Evolutionary conservation across 768 basidiomycete species (phyloP).

Genomic region (Mycena galopus): DNA sequence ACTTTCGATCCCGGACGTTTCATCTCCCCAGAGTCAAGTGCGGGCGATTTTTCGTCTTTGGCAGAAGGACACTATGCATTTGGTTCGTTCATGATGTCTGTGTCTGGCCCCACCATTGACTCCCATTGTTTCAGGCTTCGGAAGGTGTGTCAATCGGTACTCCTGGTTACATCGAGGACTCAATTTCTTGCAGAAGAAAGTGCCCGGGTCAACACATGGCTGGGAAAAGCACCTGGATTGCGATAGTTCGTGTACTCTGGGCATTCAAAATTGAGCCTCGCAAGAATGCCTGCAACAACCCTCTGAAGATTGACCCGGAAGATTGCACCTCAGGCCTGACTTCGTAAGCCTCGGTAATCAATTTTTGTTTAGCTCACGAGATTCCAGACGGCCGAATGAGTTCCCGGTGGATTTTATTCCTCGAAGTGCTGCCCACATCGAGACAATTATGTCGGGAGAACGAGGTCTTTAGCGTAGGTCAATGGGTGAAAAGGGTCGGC

Average conservation of each 20-base stretch:
- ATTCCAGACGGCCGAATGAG: not conserved
- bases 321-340: constrained; percentile 1
- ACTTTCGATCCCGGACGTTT: constrained; percentile 5
- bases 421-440: constrained; percentile 4
- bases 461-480: not conserved
- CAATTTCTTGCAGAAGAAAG: not conserved
- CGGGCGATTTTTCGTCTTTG: not conserved
- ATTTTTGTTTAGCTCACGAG: not conserved
- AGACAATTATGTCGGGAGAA: constrained; percentile 4
- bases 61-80: constrained; percentile 4
- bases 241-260: not conserved
- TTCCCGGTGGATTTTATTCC: constrained; percentile 2
- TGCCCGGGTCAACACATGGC: constrained; percentile 19
- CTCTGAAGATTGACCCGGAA: not conserved
- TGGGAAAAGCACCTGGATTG: constrained; percentile 8
- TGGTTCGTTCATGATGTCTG: not conserved
- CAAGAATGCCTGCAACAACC: not conserved
- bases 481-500: too few relatives aligned
- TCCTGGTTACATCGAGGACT: not conserved
- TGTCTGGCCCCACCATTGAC: not conserved
- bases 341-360: not conserved
- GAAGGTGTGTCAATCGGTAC: not conserved
- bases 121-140: not conserved
- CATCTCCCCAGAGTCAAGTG: not conserved
- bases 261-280: not conserved